Conservation (phyloP, 2,329 filamentous ascomycete species). For the Aspergillus spinulosporus region DNA sequence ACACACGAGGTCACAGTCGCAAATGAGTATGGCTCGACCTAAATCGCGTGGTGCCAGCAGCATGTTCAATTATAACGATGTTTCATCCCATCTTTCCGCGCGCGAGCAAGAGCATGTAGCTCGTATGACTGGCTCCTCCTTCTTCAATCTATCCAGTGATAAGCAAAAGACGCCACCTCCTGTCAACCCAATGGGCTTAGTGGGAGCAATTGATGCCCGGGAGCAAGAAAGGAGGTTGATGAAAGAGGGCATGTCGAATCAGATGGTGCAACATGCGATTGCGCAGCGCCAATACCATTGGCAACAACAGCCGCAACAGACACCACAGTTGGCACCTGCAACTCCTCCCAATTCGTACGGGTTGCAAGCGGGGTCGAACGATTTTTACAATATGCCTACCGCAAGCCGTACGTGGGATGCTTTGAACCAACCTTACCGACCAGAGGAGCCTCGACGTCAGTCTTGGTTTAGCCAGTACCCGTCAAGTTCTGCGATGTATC, state of each 20-base stretch:
- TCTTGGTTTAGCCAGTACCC: constrained; percentile 36
- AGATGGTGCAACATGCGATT: constrained; percentile 72
- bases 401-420: constrained; percentile 42
- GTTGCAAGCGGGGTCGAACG: constrained; percentile 20
- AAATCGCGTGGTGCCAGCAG: constrained; percentile 60
- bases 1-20: constrained; percentile 35
- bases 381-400: constrained; percentile 37
- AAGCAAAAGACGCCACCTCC: constrained; percentile 54
- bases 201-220: constrained; percentile 76
- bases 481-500: constrained; percentile 27
- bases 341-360: constrained; percentile 18
- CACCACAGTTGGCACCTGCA: constrained; percentile 35
- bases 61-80: constrained; percentile 53
- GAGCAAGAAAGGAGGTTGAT: constrained; percentile 75
- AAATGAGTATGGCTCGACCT: constrained; percentile 31
- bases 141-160: constrained; percentile 65
- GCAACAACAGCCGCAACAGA: constrained; percentile 35
- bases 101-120: constrained; percentile 89
- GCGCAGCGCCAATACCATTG: constrained; percentile 63
- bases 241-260: constrained; percentile 67
- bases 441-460: constrained; percentile 35
- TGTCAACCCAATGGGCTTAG: constrained; percentile 60
- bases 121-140: constrained; percentile 72
- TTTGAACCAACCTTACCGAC: constrained; percentile 32
- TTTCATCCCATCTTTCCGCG: constrained; percentile 69